These are phyloP conservation scores for Fusarium nematophilum DNA, from an alignment of 2,329 filamentous ascomycete species.

Conservation along the genomic window DNA sequence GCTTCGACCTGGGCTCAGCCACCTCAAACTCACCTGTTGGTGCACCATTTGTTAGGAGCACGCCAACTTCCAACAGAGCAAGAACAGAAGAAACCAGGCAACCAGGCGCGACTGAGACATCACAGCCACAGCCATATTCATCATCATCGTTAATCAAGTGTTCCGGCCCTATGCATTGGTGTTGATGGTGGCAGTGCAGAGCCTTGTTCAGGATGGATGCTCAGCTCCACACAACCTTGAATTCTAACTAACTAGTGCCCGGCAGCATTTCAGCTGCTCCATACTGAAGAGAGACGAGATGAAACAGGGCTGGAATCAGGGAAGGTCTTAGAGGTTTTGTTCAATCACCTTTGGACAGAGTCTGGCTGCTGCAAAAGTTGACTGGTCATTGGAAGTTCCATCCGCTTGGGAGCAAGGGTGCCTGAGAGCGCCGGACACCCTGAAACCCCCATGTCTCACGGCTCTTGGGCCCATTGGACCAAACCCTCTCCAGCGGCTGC, in stretches of 20 bases:
- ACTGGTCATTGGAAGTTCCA: too few species aligned
- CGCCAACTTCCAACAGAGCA: neutral
- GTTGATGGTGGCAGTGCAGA: conserved; percentile 18
- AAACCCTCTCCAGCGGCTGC: neutral
- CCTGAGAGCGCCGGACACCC: neutral
- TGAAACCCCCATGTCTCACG: conserved; percentile 23
- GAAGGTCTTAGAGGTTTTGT: too few species aligned
- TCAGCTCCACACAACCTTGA: too few species aligned
- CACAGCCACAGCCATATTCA: neutral
- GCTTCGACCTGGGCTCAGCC: too few species aligned
- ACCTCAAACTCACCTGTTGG: too few species aligned
- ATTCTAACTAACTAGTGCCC: too few species aligned
- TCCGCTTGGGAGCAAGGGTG: conserved; percentile 10
- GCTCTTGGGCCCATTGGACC: conserved; percentile 17
- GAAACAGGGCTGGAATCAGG: too few species aligned
- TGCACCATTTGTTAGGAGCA: too few species aligned
- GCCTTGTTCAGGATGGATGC: neutral
- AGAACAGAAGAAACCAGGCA: neutral
- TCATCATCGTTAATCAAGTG: too few species aligned
- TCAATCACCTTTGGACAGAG: conserved; percentile 1
- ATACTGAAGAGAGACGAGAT: too few species aligned
- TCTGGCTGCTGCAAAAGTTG: conserved; percentile 6
- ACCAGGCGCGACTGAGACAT: neutral
- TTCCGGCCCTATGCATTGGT: too few species aligned
- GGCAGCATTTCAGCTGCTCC: too few species aligned